A percentile compares a stretch with the other conserved stretches of the same genome.
Conservation (phyloP, 2,329 filamentous ascomycete genomes). For the Aureobasidium mangrovei region DNA sequence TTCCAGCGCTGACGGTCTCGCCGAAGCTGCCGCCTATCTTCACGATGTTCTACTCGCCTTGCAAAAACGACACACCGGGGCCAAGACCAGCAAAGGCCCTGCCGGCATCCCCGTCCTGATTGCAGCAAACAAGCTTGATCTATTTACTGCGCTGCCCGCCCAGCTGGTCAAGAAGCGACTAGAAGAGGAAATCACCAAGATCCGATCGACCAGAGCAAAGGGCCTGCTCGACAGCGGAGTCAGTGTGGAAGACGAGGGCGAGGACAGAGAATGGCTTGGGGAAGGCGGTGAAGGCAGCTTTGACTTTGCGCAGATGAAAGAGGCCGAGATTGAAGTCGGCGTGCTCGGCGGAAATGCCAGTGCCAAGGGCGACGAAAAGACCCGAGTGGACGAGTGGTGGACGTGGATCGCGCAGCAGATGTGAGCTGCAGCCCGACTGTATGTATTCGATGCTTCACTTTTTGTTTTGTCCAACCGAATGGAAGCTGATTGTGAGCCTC, state of each 20-base stretch:
- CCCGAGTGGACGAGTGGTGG: conserved; percentile 80
- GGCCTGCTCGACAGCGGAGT: conserved; percentile 74
- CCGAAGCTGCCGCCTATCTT: conserved; percentile 71
- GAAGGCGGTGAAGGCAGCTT: conserved; percentile 71
- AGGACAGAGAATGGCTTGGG: conserved; percentile 71
- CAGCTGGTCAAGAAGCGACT: conserved; percentile 64
- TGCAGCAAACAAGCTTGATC: conserved; percentile 89
- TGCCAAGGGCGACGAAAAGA: conserved; percentile 41
- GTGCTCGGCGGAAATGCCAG: conserved; percentile 67
- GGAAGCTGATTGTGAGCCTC: too few species aligned
- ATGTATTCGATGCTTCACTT: too few species aligned
- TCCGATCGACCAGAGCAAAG: conserved; percentile 68
- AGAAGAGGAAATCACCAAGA: conserved; percentile 71
- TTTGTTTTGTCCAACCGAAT: too few species aligned
- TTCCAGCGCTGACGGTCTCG: conserved; percentile 42
- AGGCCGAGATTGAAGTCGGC: conserved; percentile 70
- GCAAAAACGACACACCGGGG: conserved; percentile 59
- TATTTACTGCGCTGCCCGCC: conserved; percentile 84
- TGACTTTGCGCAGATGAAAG: conserved; percentile 70
- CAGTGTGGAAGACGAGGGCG: conserved; percentile 59
- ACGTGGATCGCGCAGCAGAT: conserved; percentile 75
- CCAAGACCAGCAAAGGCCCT: conserved; percentile 49
- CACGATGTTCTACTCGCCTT: conserved; percentile 80
- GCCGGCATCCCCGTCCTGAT: conserved; percentile 65
- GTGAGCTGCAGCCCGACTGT: conserved; percentile 31